Evolutionary conservation across 192 early-diverging fungal genomes (phyloP), one percentile per base, ranked within the genome.

Genomic region (Umbelopsis isabellina): DNA sequence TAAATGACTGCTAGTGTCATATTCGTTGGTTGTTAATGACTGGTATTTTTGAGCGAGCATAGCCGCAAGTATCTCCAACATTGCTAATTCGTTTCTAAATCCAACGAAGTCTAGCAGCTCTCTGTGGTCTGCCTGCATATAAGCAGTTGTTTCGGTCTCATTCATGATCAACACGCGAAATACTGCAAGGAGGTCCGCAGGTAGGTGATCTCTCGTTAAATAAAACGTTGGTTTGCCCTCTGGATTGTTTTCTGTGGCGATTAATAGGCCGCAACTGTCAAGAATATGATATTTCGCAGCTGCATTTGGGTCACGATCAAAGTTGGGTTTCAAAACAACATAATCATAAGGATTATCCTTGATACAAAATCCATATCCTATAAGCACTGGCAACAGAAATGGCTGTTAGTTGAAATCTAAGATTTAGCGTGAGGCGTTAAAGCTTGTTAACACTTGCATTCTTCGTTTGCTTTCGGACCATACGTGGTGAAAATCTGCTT

Each of bases 401-500:
- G 18, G 44, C 21, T 13, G 15, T 41, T 67, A 45, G 64, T 18
- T n/a, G 45, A 55, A 49, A 30, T 23, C 13, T 69, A 49, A 44
- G n/a, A 30, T 44, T 9, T 0, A 48, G 25, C 46, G 46, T 20
- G 2, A 37, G 12, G 20, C n/a, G 15, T 23, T 8, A 44, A 22
- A 5, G 44, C 20, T 0, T 37, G 52, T 35, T 33, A 6, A 49
- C 50, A 68, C 84, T 71, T 81, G 80, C 86, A 78, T 76, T 90
- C 90, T 83, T 91, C 89, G 69, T 91, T 91, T 6, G 88, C 86
- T 79, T 91, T 91, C 41, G 88, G 82, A 11, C 90, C 90, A 74
- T 91, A 91, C 61, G 89, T 90, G 76, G 90, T 89, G 51, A 79
- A 82, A 51, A 89, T 67, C 65, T 91, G 80, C 27, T 82, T 64